A percentile compares a stretch with the other conserved stretches of the same genome.
Conservation (phyloP, 176 grass and related monocot species). For the Bolboschoenus planiculmis region DNA sequence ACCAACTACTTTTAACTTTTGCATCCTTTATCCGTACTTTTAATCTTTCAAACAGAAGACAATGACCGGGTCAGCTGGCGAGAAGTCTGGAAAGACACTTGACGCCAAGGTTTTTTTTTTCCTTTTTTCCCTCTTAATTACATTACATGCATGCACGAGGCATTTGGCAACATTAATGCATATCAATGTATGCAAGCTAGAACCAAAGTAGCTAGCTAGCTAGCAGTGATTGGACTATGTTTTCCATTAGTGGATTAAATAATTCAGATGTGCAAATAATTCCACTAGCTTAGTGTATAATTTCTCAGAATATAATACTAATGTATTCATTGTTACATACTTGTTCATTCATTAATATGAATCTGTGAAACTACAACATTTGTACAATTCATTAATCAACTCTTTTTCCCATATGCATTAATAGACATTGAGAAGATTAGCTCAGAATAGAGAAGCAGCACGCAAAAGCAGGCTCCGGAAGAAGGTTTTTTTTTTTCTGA, state of each 20-base stretch:
- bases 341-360: neutral
- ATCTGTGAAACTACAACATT: neutral
- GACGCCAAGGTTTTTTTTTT: slow-evolving; percentile 50
- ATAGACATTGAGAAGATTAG: slow-evolving; percentile 62
- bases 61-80: slow-evolving; percentile 28
- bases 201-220: neutral
- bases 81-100: slow-evolving; percentile 44
- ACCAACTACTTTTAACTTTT: neutral
- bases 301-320: neutral
- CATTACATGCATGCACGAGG: neutral
- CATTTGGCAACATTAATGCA: neutral
- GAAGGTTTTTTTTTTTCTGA: slow-evolving; percentile 45
- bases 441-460: slow-evolving; percentile 92
- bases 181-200: neutral
- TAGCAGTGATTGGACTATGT: neutral
- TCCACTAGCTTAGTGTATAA: neutral
- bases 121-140: neutral
- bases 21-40: neutral
- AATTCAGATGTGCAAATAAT: neutral
- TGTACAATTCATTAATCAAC: slow-evolving; percentile 11
- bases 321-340: neutral
- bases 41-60: slow-evolving; percentile 37
- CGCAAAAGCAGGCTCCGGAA: slow-evolving; percentile 78
- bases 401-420: neutral
- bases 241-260: neutral